Evolutionary conservation across 2,329 filamentous ascomycete species (phyloP), one percentile per base, ranked within the genome.

Genomic region (Fusarium citri): DNA sequence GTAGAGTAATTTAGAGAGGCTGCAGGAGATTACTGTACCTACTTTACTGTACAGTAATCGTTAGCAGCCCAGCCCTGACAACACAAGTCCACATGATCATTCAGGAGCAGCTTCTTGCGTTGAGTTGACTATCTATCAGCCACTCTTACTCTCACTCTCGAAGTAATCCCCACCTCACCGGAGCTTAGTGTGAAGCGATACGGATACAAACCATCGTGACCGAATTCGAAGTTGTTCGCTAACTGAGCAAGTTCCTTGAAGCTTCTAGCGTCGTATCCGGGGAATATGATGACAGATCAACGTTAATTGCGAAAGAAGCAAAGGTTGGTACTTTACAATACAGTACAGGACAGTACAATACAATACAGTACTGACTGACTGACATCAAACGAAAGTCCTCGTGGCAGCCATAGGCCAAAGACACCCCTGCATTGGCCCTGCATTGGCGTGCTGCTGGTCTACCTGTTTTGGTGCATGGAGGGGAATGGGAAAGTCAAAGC

Each of bases 321-420:
- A 73, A 31, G 18, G 41, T 20, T 62, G 55, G 60, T 68, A n/a
- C n/a, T n/a, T n/a, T n/a, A n/a, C n/a, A n/a, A n/a, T n/a, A n/a
- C n/a, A n/a, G n/a, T n/a, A n/a, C n/a, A n/a, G n/a, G n/a, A 59
- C 65, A 59, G 28, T 30, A 30, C 28, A 30, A 14, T 30, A 26
- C 23, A 5, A 6, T 23, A 30, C 28, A 30, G 28, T 30, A 30
- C 28, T 31, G 30, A 31, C 14, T 31, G 59, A 51, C 50, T 59
- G 61, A 59, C 56, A 67, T 72, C 51, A 50, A 74, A 50, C 40
- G 20, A 57, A 47, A 55, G n/a, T 55, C 69, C 73, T 72, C 69
- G 73, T 75, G 73, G 73, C 73, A 75, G 73, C 71, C 69, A 71
- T 64, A 49, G 73, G 73, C 60, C 71, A 69, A 49, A 68, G 71